phyloP scores from a whole-genome alignment of 306 rosid species.

The Vigna mungo region DNA sequence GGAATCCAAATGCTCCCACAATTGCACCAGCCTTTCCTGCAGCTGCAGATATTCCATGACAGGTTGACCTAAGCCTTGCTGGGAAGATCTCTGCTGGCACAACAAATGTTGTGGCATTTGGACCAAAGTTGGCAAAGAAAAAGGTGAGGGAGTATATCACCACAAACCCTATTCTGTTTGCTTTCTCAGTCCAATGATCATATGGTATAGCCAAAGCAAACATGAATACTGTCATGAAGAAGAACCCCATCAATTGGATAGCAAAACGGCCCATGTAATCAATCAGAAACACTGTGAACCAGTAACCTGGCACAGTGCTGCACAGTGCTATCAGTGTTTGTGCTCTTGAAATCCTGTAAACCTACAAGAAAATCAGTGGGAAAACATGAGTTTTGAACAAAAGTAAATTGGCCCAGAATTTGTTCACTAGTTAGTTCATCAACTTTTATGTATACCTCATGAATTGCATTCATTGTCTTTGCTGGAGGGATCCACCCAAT shows the following conservation, averaged over 20 bases:
- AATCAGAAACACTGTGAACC: slow-evolving; percentile 74
- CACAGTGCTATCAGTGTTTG: slow-evolving; percentile 76
- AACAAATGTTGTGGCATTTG: slow-evolving; percentile 81
- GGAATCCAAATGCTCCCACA: slow-evolving; percentile 81
- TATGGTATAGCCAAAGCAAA: slow-evolving; percentile 81
- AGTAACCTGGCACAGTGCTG: slow-evolving; percentile 86
- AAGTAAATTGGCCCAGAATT: too few species aligned
- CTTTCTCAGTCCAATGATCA: slow-evolving; percentile 65
- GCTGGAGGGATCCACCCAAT: slow-evolving; percentile 78
- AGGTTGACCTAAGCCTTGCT: slow-evolving; percentile 78
- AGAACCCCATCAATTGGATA: slow-evolving; percentile 74
- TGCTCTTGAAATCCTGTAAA: slow-evolving; percentile 68
- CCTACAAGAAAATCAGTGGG: slow-evolving; percentile 31
- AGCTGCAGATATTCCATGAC: slow-evolving; percentile 88
- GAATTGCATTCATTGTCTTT: slow-evolving; percentile 63
- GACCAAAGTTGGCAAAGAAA: slow-evolving; percentile 87
- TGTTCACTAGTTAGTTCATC: not conserved
- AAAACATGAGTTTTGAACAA: too few species aligned
- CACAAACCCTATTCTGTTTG: slow-evolving; percentile 61
- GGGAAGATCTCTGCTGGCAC: slow-evolving; percentile 91
- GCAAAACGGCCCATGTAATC: slow-evolving; percentile 73
- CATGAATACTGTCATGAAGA: slow-evolving; percentile 94
- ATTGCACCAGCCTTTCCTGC: slow-evolving; percentile 94
- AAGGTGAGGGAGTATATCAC: slow-evolving; percentile 71
- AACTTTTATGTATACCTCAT: slow-evolving; percentile 39